Percentiles rank a stretch among this genome's conserved stretches.
phyloP scores from a whole-genome alignment of 129 eudicot genomes.

The Lactuca sativa region DNA sequence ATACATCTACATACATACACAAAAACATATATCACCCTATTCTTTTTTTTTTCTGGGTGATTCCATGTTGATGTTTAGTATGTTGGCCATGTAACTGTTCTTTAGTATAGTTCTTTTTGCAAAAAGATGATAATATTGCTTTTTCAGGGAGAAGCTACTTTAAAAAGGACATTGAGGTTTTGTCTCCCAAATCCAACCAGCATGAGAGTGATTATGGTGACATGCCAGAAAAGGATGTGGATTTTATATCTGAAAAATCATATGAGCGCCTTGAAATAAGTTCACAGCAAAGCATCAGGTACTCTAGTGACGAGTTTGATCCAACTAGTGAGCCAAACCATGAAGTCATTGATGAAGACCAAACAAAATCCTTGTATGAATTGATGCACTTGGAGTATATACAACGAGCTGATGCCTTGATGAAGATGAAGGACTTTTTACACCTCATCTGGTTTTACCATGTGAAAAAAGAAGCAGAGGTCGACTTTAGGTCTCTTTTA shows the following conservation, averaged over 20 bases:
- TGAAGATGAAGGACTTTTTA: background rate
- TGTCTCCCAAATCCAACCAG: too few species aligned
- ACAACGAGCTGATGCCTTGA: background rate
- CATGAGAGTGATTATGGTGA: too few species aligned
- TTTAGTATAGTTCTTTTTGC: background rate
- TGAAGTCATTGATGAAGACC: too few species aligned
- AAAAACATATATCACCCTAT: too few species aligned
- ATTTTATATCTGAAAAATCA: background rate
- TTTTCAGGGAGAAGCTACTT: background rate
- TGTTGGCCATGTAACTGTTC: too few species aligned
- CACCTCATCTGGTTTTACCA: background rate
- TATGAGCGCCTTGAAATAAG: background rate
- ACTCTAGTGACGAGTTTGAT: too few species aligned
- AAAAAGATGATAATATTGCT: background rate
- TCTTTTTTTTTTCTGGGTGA: too few species aligned
- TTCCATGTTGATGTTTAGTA: too few species aligned
- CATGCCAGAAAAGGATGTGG: too few species aligned
- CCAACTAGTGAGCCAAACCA: too few species aligned
- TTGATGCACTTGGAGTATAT: background rate
- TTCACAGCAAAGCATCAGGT: too few species aligned
- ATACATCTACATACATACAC: too few species aligned
- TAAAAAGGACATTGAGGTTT: background rate
- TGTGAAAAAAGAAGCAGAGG: background rate
- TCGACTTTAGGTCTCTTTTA: background rate
- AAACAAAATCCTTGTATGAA: background rate